Base-by-base conservation (phyloP, 2,329 filamentous ascomycete species). In the Periglandula ipomoeae region DNA sequence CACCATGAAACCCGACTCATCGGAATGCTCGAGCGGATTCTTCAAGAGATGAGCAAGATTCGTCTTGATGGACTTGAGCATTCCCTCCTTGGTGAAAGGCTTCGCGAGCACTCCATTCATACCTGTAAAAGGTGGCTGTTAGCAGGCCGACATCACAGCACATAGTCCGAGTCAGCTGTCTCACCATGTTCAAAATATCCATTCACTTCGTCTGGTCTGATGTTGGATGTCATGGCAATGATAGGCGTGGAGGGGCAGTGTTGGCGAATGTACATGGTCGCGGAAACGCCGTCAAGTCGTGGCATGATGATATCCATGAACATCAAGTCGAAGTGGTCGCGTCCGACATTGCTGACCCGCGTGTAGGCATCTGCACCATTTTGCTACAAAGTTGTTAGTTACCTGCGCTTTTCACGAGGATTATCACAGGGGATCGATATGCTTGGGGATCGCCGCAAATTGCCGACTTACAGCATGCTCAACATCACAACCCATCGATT, bases 101-200 rank as follows among this genome's bases (percentile, higher is more conserved):
- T 98, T 98, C 0, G 93, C 91, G 52, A 98, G 72, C 17, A 98
- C 91, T 61, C 95, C 93, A 61, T 95, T 94, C 90, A 98, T 96
- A 39, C 91, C 90, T 95, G 26, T 15, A 13, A 11, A 20, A 45
- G 6, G 22, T 11, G n/a, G 17, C 35, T 19, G 19, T 49, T 46
- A 45, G 46, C 38, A 35, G 38, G 20, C 7, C 4, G 9, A 19
- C 5, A 5, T 17, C 17, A 11, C 15, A 15, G 19, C 10, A 17
- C 5, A 34, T 19, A 19, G n/a, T n/a, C n/a, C n/a, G n/a, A n/a
- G n/a, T n/a, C n/a, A n/a, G n/a, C n/a, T 22, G 19, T 66, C 84
- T 73, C 77, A 93, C 90, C 93, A 70, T 95, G 90, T 59, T 91
- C 84, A 70, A 96, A 97, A 64, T 98, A 98, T 70, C 94, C 90